Base-by-base conservation (phyloP, 441 rosid species). In the Omphalea diandra region DNA sequence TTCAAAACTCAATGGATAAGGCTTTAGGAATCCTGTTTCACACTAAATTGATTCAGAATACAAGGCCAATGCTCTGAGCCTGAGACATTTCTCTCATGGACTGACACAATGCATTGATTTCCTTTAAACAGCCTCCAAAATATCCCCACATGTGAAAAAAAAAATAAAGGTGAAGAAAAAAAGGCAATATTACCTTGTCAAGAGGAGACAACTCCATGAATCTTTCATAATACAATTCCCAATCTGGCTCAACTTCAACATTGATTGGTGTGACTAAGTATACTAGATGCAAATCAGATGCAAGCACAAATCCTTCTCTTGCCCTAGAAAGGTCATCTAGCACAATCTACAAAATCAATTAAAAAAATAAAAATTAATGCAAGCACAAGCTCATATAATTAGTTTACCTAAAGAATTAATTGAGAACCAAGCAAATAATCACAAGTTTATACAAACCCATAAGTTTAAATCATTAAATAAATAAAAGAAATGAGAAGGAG, bases 261-360 rank as follows among this genome's bases (percentile, higher is more conserved):
- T 89, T 95, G 76, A 87, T 91, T 41, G 99, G 99, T 69, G 97
- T 95, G 74, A 87, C 96, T 72, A 90, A 74, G 81, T 88, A 95
- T 70, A 95, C 98, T 73, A 95, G 75, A 83, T 95, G 99, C 83
- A 95, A 82, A 83, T 95, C 99, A 77, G 98, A 88, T 73, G 99
- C 96, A 73, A 95, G 95, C 74, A 95, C 97, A 80, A 95, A 89
- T 71, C 96, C 98, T 84, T 95, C 98, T 79, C 98, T 89, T 73
- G 99, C 98, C 77, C 99, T 85, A 47, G 86, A 84, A 80, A 95
- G 98, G 77, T 95, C 98, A 84, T 95, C 98, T 77, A 95, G 84
- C 73, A 95, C 99, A 77, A 86, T 86, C 99, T 95, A 83, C 53
- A 68, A 76, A 76, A 83, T 50, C 74, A 72, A 61, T 18, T 56